Evolutionary conservation across 345 rosid genomes (phyloP), one percentile per base, ranked within the genome.

Genomic region (Lepidium africanum): DNA sequence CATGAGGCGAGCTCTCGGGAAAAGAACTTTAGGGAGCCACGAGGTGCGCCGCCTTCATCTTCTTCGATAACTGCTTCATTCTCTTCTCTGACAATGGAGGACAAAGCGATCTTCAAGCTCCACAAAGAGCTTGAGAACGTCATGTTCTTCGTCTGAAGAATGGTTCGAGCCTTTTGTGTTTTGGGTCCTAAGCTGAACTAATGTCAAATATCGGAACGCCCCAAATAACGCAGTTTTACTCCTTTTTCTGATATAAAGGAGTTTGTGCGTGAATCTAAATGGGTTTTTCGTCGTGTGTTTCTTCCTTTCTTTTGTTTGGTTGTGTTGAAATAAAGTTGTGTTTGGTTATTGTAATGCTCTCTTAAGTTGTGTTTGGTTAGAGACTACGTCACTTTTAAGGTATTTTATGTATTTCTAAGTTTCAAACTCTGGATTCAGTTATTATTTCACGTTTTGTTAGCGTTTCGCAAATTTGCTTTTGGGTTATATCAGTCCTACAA

Each of bases 211-310:
- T 73, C 66, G 63, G 78, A 79, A 71, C 49, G 70, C 64, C 61
- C 64, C 58, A 59, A 30, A n/a, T 12, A 57, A 70, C 70, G 64
- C 84, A 72, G 66, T 75, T 64, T 61, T 50, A 75, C 81, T 74
- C 79, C 75, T 75, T 82, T 79, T 46, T 33, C 63, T 54, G 60
- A 45, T 52, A 52, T 40, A 60, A 75, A 79, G 80, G 85, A 77
- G 82, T 87, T 84, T 87, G 87, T 83, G 87, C 82, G 87, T 83
- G 87, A 87, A 84, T 84, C 89, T 85, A 83, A 80, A 42, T 70
- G 78, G 67, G 62, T 73, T 75, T 58, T 37, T 57, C 38, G 35
- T 17, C 14, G 49, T 74, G 30, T 50, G 63, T 37, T 15, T 67
- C 10, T 45, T 43, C 52, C 13, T 11, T n/a, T n/a, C n/a, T n/a